phyloP scores from a whole-genome alignment of 805 yeast genomes.

The Diddensiella caesifluorescens region DNA sequence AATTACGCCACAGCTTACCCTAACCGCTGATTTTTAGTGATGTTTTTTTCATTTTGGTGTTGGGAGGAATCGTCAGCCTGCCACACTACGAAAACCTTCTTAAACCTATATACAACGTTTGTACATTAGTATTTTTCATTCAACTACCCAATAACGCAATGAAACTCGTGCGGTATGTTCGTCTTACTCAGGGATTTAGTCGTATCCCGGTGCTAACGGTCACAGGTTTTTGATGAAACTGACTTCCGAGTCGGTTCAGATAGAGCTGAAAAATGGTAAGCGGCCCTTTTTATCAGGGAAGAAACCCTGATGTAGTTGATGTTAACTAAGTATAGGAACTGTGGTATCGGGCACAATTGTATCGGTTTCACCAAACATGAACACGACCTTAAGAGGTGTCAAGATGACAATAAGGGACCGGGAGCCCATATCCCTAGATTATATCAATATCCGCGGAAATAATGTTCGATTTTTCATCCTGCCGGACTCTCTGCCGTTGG shows the following conservation, averaged over 20 bases:
- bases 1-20: too few relatives aligned
- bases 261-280: conserved; percentile 84
- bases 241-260: conserved; percentile 79
- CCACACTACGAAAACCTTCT: too few relatives aligned
- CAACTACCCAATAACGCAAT: too few relatives aligned
- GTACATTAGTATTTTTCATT: too few relatives aligned
- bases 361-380: conserved; percentile 87
- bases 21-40: too few relatives aligned
- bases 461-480: conserved; percentile 76
- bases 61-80: too few relatives aligned
- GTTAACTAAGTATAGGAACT: conserved; percentile 36
- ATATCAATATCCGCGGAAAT: conserved; percentile 82
- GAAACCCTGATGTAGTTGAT: background rate
- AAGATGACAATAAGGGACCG: conserved; percentile 69
- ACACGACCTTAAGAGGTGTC: conserved; percentile 72
- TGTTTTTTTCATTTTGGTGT: too few relatives aligned
- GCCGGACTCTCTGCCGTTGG: conserved; percentile 79
- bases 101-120: too few relatives aligned
- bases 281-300: conserved; percentile 10
- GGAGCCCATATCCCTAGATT: conserved; percentile 65
- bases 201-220: conserved; percentile 5
- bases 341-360: conserved; percentile 77
- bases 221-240: conserved; percentile 71
- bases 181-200: background rate
- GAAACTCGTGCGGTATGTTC: conserved; percentile 54